Evolutionary conservation across 768 basidiomycete species (phyloP).

Genomic region (Suillus plorans): DNA sequence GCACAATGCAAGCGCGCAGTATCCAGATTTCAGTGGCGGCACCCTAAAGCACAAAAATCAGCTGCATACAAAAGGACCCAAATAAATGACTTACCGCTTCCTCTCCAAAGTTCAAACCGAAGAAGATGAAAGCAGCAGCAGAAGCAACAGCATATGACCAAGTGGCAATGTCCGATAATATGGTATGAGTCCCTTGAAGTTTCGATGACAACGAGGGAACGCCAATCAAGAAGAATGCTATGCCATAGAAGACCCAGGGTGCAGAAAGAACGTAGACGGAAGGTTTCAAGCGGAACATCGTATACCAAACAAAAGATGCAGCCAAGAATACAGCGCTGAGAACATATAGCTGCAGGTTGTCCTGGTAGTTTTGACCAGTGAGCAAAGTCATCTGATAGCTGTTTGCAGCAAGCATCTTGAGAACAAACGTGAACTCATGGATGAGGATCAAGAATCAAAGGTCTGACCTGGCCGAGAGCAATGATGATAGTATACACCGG

Average conservation of each 20-base stretch:
- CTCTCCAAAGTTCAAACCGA: conserved; percentile 95
- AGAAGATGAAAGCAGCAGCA: conserved; percentile 91
- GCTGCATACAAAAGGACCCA: conserved; percentile 7
- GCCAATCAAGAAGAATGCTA: conserved; percentile 91
- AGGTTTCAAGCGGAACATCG: conserved; percentile 83
- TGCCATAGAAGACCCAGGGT: conserved; percentile 90
- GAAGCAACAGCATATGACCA: conserved; percentile 93
- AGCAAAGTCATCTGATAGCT: conserved; percentile 95
- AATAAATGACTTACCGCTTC: conserved; percentile 66
- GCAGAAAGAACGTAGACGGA: conserved; percentile 83
- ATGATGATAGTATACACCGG: conserved; percentile 91
- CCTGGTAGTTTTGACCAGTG: conserved; percentile 82
- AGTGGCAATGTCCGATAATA: conserved; percentile 74
- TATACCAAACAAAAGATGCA: conserved; percentile 86
- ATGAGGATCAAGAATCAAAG: neutral
- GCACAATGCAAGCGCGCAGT: conserved; percentile 86
- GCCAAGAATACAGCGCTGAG: conserved; percentile 87
- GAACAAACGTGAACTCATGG: conserved; percentile 7
- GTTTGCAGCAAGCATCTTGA: conserved; percentile 81
- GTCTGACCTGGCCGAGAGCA: conserved; percentile 71
- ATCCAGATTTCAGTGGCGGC: conserved; percentile 96
- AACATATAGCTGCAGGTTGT: conserved; percentile 82
- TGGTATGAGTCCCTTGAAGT: conserved; percentile 61
- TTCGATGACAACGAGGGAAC: conserved; percentile 71
- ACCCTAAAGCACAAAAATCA: conserved; percentile 46